These are phyloP conservation scores for Phytophthora foliorum DNA, from an alignment of 352 stramenopile genomes.

Conservation along the genomic window DNA sequence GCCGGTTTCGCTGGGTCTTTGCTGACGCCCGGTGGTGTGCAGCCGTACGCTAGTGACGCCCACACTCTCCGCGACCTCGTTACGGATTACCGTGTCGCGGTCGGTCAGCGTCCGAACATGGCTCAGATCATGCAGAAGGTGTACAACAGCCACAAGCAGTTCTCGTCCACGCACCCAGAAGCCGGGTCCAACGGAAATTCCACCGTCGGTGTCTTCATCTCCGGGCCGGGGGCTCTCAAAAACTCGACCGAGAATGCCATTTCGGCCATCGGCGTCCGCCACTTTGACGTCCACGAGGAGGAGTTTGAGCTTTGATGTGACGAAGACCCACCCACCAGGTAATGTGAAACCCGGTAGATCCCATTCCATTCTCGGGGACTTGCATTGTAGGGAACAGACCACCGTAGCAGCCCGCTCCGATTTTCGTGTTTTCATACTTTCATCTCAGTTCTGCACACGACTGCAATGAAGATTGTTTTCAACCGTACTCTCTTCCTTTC, in stretches of 20 bases:
- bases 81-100: conserved; percentile 28
- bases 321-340: not conserved
- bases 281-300: conserved; percentile 39
- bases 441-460: not conserved
- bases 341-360: not conserved
- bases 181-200: conserved; percentile 5
- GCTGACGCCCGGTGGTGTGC: conserved; percentile 14
- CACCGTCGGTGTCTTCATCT: conserved; percentile 49
- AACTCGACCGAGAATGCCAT: conserved; percentile 21
- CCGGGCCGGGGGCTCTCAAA: conserved; percentile 42
- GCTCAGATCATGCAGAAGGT: conserved; percentile 34
- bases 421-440: not conserved
- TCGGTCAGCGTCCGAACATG: conserved; percentile 44
- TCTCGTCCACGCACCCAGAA: conserved; percentile 7
- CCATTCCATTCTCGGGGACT: not conserved
- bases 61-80: conserved; percentile 31
- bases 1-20: not conserved
- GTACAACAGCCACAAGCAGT: conserved; percentile 27
- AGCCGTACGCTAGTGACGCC: conserved; percentile 21
- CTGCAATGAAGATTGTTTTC: not conserved
- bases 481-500: not conserved
- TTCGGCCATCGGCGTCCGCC: conserved; percentile 10
- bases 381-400: not conserved
- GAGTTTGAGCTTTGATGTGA: conserved; percentile 34
- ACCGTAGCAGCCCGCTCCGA: not conserved